phyloP scores from a whole-genome alignment of 164 flowering plant genomes.

The Cinnamomum chago region DNA sequence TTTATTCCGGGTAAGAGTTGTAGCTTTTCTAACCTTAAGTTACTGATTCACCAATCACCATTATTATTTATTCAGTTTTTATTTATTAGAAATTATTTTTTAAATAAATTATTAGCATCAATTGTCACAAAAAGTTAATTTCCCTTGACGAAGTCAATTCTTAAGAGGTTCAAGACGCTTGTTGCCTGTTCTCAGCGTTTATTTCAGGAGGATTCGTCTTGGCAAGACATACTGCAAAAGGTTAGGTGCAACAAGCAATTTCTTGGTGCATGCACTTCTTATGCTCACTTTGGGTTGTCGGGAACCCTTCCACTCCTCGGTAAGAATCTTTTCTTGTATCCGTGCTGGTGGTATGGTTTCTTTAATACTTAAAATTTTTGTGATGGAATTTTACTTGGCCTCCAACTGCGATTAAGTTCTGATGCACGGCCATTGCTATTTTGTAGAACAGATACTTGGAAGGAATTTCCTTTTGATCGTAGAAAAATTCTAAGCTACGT shows the following conservation, averaged over 20 bases:
- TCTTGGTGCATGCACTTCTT: conserved; percentile 22
- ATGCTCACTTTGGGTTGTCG: conserved; percentile 16
- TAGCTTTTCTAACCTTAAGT: not conserved
- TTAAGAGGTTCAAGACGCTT: not conserved
- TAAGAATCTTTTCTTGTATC: not conserved
- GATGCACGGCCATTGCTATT: not conserved
- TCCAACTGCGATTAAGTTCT: not conserved
- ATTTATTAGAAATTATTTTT: too few species aligned
- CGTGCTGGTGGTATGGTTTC: too few species aligned
- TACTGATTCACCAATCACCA: not conserved
- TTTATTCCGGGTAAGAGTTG: conserved; percentile 20
- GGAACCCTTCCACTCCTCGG: conserved; percentile 21
- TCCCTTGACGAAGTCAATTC: not conserved
- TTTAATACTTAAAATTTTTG: not conserved
- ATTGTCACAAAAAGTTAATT: not conserved
- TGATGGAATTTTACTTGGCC: not conserved
- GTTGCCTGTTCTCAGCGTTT: conserved; percentile 16
- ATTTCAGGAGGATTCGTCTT: conserved; percentile 19
- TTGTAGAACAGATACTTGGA: conserved; percentile 23
- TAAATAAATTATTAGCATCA: not conserved
- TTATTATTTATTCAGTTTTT: too few species aligned
- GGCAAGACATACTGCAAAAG: conserved; percentile 23
- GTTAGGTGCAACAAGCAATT: conserved; percentile 20
- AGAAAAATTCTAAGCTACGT: conserved; percentile 17
- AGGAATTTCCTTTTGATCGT: conserved; percentile 25